Evolutionary conservation across 352 stramenopile genomes (phyloP).

Genomic region (Achlya hypogyna): DNA sequence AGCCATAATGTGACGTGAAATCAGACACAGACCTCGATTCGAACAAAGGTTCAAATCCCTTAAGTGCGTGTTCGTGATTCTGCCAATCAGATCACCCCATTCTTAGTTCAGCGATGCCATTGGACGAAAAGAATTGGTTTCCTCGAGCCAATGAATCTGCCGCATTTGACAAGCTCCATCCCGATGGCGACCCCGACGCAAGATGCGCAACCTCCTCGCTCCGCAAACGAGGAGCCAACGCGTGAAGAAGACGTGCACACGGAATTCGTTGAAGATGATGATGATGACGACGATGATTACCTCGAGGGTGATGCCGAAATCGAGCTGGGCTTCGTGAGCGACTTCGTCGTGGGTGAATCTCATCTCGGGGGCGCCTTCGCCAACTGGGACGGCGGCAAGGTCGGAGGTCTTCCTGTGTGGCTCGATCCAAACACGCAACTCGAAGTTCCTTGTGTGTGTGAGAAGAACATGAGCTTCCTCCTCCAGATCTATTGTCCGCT

Average conservation of each 20-base stretch:
- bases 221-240: neutral
- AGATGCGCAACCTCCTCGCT: neutral
- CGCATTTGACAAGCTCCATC: neutral
- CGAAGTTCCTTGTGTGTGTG: conserved; percentile 48
- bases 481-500: conserved; percentile 91
- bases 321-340: conserved; percentile 67
- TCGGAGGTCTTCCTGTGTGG: conserved; percentile 85
- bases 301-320: conserved; percentile 32
- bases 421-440: conserved; percentile 51
- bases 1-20: neutral
- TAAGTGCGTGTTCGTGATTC: neutral
- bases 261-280: conserved; percentile 25
- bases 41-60: neutral
- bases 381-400: conserved; percentile 89
- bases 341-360: conserved; percentile 21
- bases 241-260: neutral
- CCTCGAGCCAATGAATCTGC: neutral
- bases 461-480: conserved; percentile 56
- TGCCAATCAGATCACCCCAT: neutral
- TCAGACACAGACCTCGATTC: neutral
- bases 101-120: neutral
- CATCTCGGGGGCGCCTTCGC: conserved; percentile 23
- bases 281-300: conserved; percentile 30
- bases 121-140: neutral
- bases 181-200: neutral